Base-by-base conservation (phyloP, 139 green algal species). In the Bryopsis sp. region DNA sequence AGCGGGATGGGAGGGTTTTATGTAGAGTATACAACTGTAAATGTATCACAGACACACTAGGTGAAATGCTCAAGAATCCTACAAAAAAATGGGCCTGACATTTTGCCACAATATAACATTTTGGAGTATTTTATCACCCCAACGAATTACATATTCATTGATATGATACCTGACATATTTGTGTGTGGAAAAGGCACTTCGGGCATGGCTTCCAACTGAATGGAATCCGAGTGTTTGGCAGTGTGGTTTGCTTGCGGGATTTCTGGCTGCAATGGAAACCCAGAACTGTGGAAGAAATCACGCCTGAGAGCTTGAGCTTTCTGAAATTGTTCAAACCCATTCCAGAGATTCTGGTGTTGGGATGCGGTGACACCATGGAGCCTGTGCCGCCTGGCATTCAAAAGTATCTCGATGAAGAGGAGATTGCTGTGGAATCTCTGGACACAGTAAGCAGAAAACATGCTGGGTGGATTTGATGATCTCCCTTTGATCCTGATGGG, bases 241-340 rank as follows among this genome's bases (percentile, higher is more conserved):
- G 37, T 36, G 37, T 69, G 6, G 5, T 69, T 8, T 50, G 38
- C 35, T 69, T 69, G 48, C 62, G 54, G 32, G 62, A 69, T 57
- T 36, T 69, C 26, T 69, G 37, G 35, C 62, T 69, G 11, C 62
- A 69, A 24, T 69, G 62, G 62, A 50, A 54, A 36, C 31, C 32
- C 6, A 8, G 28, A 22, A 69, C 34, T 6, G 5, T 54, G 8
- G 37, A 57, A 7, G 39, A 69, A 29, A 8, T 69, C 35, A 69
- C 62, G 32, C 62, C 62, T 35, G 62, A 69, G 37, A 58, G 38
- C 15, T 36, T 69, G 15, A 37, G 38, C 39, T 54, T 69, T 15
- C 26, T 69, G 62, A 11, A 37, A 58, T 36, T 69, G 24, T 31
- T 69, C 11, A 11, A n/a, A n/a, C 62, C 62, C 26, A 22, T 69